Base-by-base conservation (phyloP, 1,139 yeast genomes). In the Candida freyschussii region DNA sequence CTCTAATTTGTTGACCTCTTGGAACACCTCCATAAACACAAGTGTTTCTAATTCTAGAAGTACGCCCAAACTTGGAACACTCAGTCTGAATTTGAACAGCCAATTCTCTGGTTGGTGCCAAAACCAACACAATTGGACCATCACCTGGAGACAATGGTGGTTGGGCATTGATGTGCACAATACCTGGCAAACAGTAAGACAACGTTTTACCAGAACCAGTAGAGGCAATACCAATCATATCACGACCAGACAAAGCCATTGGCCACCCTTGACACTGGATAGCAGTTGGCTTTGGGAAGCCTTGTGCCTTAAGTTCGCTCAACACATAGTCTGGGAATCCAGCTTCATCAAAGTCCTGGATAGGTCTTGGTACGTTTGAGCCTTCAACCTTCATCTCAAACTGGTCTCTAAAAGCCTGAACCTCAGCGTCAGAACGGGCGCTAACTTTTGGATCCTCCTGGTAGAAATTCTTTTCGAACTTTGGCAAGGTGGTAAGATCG, bases 181-280 rank as follows among this genome's bases (percentile, higher is more conserved):
- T 89, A 44, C 94, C 80, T 46, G 98, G 98, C 55, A 91, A 73
- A 72, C 96, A 86, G 71, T 89, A 91, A 28, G 96, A 84, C 53
- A 91, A 73, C 44, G 98, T 91, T 72, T 91, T 91, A 72, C 98
- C 98, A 37, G 96, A 87, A 66, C 98, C 98, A 50, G 98, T 91
- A 50, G 96, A 82, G 39, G 98, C 97, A 61, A 91, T 83, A 72
- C 98, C 98, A 63, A 91, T 82, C 89, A 91, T 85, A 63, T 91
- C 97, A 67, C 97, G 83, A 69, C 98, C 98, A 54, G 91, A 79
- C 44, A 89, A 72, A 57, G 98, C 98, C 98, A 91, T 91, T 44
- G 98, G 98, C 98, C 98, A 91, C 67, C 98, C 98, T 69, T 93
- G 98, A 63, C 96, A 85, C 69, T 91, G 98, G 59, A 91, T 91